Conservation (phyloP, 1,284 basidiomycete genomes). For the Cerioporus squamosus region DNA sequence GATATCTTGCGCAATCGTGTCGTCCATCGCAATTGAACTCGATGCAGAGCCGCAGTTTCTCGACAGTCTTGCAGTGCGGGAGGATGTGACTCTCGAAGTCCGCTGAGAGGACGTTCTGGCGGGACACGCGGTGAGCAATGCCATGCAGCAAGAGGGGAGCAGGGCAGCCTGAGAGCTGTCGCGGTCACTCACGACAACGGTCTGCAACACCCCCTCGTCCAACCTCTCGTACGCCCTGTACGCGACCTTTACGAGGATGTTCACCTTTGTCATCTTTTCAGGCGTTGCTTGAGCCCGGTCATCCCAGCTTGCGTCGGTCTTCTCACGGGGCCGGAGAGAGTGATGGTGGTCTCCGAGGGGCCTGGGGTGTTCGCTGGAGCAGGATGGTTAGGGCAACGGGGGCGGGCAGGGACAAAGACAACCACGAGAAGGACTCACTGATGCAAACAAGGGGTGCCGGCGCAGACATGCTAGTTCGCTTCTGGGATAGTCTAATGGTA, state of each 20-base stretch:
- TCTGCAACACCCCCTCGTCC: neutral
- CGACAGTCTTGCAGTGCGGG: neutral
- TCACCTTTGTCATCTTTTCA: neutral
- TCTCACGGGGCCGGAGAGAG: neutral
- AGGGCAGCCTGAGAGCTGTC: neutral
- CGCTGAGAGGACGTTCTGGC: neutral
- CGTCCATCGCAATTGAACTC: neutral
- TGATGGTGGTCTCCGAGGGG: neutral
- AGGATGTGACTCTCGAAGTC: neutral
- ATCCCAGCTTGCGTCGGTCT: neutral
- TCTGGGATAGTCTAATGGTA: too few species aligned
- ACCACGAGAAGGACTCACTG: neutral
- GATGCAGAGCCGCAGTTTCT: neutral
- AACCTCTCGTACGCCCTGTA: neutral
- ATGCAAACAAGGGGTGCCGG: neutral
- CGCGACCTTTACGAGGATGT: neutral
- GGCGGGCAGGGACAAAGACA: neutral
- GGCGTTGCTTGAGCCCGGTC: neutral
- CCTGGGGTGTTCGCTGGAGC: neutral
- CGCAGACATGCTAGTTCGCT: neutral
- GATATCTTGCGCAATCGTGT: neutral
- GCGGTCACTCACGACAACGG: neutral
- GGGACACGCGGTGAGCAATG: neutral
- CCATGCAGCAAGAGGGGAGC: too few species aligned
- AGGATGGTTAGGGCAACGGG: neutral